Evolutionary conservation across 2,329 filamentous ascomycete genomes (phyloP).

Genomic region (Cryoendolithus antarcticus): DNA sequence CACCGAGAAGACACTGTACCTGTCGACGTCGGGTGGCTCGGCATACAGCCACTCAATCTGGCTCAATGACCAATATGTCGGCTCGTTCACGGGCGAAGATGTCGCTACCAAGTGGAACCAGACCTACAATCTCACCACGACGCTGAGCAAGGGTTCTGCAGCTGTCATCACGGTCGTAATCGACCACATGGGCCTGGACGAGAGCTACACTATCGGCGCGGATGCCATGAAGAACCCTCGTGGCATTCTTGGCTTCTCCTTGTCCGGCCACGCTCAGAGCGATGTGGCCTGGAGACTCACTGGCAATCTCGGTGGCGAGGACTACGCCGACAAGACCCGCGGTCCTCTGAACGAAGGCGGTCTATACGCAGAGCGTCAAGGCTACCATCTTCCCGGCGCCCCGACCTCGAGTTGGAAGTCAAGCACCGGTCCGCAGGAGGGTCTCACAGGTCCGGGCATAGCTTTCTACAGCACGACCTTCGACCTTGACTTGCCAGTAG

Average conservation of each 20-base stretch:
- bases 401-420: slow-evolving; percentile 34
- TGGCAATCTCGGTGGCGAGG: slow-evolving; percentile 54
- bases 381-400: slow-evolving; percentile 47
- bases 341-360: slow-evolving; percentile 58
- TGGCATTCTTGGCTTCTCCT: slow-evolving; percentile 49
- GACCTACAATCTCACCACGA: slow-evolving; percentile 45
- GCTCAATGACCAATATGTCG: slow-evolving; percentile 51
- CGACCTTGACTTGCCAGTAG: slow-evolving; percentile 40
- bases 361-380: slow-evolving; percentile 51
- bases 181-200: slow-evolving; percentile 61
- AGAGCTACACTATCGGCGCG: slow-evolving; percentile 47
- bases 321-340: slow-evolving; percentile 46
- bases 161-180: slow-evolving; percentile 59
- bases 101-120: slow-evolving; percentile 38
- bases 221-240: slow-evolving; percentile 52
- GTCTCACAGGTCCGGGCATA: slow-evolving; percentile 40
- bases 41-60: slow-evolving; percentile 57
- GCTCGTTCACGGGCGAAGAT: slow-evolving; percentile 49
- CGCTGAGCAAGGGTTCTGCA: slow-evolving; percentile 36
- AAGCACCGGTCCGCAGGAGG: slow-evolving; percentile 27
- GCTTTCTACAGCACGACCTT: slow-evolving; percentile 47
- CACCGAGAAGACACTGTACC: slow-evolving; percentile 43
- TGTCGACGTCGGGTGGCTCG: slow-evolving; percentile 50
- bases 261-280: slow-evolving; percentile 35
- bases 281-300: slow-evolving; percentile 53